phyloP scores from a whole-genome alignment of 352 stramenopile species.

The Nothophytophthora sp. region DNA sequence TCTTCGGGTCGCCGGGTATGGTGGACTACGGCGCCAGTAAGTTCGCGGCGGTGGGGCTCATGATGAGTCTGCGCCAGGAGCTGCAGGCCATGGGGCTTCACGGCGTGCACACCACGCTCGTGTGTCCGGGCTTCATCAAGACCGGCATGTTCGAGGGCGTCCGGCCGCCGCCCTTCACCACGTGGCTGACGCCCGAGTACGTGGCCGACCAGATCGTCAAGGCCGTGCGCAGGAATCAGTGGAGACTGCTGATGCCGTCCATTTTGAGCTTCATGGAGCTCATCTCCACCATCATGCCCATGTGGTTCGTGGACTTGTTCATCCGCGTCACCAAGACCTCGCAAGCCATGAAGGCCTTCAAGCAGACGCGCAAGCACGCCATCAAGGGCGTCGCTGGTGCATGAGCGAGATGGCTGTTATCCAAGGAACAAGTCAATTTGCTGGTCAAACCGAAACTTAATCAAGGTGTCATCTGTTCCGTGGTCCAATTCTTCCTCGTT shows the following conservation, averaged over 20 bases:
- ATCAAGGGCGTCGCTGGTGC: conserved; percentile 9
- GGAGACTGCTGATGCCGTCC: conserved; percentile 16
- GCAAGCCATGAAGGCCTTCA: conserved; percentile 27
- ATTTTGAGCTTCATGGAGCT: conserved; percentile 11
- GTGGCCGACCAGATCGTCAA: conserved; percentile 28
- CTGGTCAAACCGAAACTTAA: neutral
- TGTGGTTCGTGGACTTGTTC: conserved; percentile 9
- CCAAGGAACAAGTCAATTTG: neutral
- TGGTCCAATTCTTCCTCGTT: no score
- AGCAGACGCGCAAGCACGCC: conserved; percentile 24
- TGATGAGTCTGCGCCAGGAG: conserved; percentile 52
- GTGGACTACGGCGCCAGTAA: conserved; percentile 63
- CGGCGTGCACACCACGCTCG: conserved; percentile 49
- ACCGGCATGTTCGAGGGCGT: conserved; percentile 74
- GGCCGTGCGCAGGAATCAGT: conserved; percentile 30
- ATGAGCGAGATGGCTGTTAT: neutral
- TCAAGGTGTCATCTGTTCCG: neutral
- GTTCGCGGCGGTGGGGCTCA: conserved; percentile 39
- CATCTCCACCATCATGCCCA: conserved; percentile 13
- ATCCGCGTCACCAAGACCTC: conserved; percentile 16
- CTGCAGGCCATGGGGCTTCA: conserved; percentile 37
- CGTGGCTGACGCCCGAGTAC: conserved; percentile 41
- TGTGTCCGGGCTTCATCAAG: conserved; percentile 62
- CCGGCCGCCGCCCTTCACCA: conserved; percentile 30
- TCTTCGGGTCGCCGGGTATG: conserved; percentile 48